Evolutionary conservation across 2,329 filamentous ascomycete genomes (phyloP).

Genomic region (Pyrenophora teres): DNA sequence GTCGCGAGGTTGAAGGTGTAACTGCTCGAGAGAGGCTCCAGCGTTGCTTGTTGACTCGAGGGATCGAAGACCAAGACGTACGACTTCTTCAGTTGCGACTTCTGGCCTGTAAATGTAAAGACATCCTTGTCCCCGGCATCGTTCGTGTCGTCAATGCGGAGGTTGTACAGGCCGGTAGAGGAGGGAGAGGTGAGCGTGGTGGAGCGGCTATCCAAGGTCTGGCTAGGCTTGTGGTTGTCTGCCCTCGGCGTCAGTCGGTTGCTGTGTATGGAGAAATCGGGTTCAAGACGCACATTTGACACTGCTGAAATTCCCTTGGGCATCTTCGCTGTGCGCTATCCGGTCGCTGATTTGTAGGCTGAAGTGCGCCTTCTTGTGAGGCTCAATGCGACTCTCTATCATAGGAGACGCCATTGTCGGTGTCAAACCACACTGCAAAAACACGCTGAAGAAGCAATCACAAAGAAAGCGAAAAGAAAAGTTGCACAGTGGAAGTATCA

Average conservation of each 20-base stretch:
- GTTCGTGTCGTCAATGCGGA: slow-evolving; percentile 37
- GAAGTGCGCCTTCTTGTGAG: slow-evolving; percentile 47
- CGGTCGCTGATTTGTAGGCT: slow-evolving; percentile 44
- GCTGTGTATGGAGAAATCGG: not conserved
- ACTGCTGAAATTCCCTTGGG: slow-evolving; percentile 30
- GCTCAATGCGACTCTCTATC: slow-evolving; percentile 44
- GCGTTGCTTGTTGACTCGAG: slow-evolving; percentile 72
- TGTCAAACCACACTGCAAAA: not conserved
- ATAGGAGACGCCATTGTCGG: slow-evolving; percentile 44
- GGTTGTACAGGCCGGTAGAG: slow-evolving; percentile 29
- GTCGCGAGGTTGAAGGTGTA: slow-evolving; percentile 86
- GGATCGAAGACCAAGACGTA: slow-evolving; percentile 74
- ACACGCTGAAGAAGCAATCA: not conserved
- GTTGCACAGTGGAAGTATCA: not conserved
- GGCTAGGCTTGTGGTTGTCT: slow-evolving; percentile 55
- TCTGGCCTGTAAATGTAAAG: slow-evolving; percentile 49
- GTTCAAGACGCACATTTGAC: slow-evolving; percentile 39
- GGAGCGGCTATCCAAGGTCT: slow-evolving; percentile 34
- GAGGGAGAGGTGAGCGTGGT: slow-evolving; percentile 35
- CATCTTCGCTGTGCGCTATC: slow-evolving; percentile 30
- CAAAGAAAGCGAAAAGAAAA: not conserved
- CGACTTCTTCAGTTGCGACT: slow-evolving; percentile 38
- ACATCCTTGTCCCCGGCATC: slow-evolving; percentile 36
- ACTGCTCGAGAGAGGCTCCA: slow-evolving; percentile 80
- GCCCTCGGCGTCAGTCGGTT: slow-evolving; percentile 16